Evolutionary conservation across 2,329 filamentous ascomycete species (phyloP), one percentile per base, ranked within the genome.

Genomic region (Fonsecaea pugnacius): DNA sequence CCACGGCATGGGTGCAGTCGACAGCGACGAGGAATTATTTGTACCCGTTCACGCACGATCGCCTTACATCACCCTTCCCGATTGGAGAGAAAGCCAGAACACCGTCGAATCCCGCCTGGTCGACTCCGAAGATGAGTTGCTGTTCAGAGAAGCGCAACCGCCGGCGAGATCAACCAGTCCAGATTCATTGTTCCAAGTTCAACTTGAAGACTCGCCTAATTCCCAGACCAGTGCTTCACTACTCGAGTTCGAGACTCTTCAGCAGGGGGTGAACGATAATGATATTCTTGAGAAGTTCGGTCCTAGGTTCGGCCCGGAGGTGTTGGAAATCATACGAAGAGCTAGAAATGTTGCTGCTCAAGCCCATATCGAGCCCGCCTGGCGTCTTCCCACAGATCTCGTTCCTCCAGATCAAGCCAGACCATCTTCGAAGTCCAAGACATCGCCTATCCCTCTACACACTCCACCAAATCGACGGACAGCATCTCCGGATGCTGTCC

Each of bases 351-450:
- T 43, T 27, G 65, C 65, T 27, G 59, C 54, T 56, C 69, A 72
- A 64, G 66, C 64, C 52, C 67, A 70, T 50, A 68, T 72, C 40
- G 70, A 72, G 55, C 66, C 69, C 40, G 70, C 70, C 40, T 72
- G 70, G 70, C 70, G 69, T 10, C 65, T 72, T 33, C 70, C 70
- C 30, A 54, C 62, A 21, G 60, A 62, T 38, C 24, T 61, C 16
- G 58, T 61, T 32, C 60, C 63, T 21, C 52, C 63, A 0, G 62
- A 55, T 43, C 21, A 8, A 10, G 4, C 24, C n/a, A 40, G 57
- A 30, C 35, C 58, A 18, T 32, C 18, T 38, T 61, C 65, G 12
- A 46, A 30, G n/a, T 58, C 53, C 33, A 53, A 43, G 33, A 62
- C 58, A 18, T 58, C 63, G 2, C 21, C 54, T 38, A 38, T 35